Percentiles rank a stretch among this genome's conserved stretches.
phyloP scores from a whole-genome alignment of 257 asterid genomes.

The Fraxinus excelsior region DNA sequence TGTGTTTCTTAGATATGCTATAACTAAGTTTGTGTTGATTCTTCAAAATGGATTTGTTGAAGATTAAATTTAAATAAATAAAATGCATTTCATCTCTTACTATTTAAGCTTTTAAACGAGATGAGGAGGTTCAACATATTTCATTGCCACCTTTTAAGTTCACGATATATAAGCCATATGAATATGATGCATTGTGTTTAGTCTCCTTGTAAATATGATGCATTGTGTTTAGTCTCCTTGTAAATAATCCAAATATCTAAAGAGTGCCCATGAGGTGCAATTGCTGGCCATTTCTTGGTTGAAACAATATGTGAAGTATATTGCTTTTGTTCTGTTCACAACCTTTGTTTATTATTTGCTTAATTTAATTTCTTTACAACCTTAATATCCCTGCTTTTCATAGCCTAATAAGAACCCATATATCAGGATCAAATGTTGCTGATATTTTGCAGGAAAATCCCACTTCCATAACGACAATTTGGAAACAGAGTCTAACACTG shows the following conservation, averaged over 20 bases:
- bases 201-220: no score
- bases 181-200: background rate
- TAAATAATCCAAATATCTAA: background rate
- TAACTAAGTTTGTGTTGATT: background rate
- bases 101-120: background rate
- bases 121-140: background rate
- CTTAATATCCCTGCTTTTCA: background rate
- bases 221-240: background rate
- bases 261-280: background rate
- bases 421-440: background rate
- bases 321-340: background rate
- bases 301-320: background rate
- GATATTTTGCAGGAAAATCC: slow-evolving; percentile 55
- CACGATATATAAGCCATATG: background rate
- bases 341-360: no score
- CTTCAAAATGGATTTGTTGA: background rate
- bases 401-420: background rate
- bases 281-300: background rate
- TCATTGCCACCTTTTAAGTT: background rate
- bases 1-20: slow-evolving; percentile 8
- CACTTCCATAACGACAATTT: slow-evolving; percentile 33
- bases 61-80: background rate
- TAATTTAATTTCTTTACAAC: background rate
- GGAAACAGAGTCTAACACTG: slow-evolving; percentile 44
- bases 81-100: background rate